Base-by-base conservation (phyloP, 2,329 filamentous ascomycete genomes). In the Fonsecaea monophora region DNA sequence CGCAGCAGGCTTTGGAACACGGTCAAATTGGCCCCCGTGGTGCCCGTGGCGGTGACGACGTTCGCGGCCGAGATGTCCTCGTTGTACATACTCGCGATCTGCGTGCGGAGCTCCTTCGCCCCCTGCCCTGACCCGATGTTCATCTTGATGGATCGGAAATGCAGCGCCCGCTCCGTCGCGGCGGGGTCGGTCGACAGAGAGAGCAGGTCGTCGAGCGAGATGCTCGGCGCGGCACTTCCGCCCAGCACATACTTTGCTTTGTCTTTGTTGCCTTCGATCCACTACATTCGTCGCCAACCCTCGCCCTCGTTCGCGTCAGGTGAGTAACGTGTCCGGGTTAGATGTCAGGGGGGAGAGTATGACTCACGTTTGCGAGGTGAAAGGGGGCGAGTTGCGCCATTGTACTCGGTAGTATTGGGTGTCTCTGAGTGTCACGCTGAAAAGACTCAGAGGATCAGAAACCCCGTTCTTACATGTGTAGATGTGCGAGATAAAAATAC, bases 11-110 rank as follows among this genome's bases (percentile, higher is more conserved):
- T 83, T 76, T 94, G 94, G 7, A 94, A 85, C 2, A 89, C 81
- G 13, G 95, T 80, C 72, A 92, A 91, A 75, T 96, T 96, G 25
- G 92, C 92, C 2, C 87, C 85, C 57, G 96, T 96, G 10, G 92
- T 92, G 6, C 92, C 93, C 25, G 89, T 87, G 0, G 91, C 92
- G 65, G 94, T 88, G 64, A 96, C 78, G 54, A 96, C 84, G 73
- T 90, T 88, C n/a, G 92, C 87, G 0, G 76, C 80, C 25, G 84
- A 69, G 34, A 72, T 63, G n/a, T 48, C 30, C 42, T 53, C 30
- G 56, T 42, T 57, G 62, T 77, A 77, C 9, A 75, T 54, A 3
- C 68, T 70, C 38, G 75, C 75, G 30, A 77, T 73, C 4, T 72
- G 74, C 0, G 66, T 64, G 13, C 77, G 73, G 10, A 78, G 65